phyloP scores from a whole-genome alignment of 495 filamentous ascomycete species.

The Penicillium waksmanii region DNA sequence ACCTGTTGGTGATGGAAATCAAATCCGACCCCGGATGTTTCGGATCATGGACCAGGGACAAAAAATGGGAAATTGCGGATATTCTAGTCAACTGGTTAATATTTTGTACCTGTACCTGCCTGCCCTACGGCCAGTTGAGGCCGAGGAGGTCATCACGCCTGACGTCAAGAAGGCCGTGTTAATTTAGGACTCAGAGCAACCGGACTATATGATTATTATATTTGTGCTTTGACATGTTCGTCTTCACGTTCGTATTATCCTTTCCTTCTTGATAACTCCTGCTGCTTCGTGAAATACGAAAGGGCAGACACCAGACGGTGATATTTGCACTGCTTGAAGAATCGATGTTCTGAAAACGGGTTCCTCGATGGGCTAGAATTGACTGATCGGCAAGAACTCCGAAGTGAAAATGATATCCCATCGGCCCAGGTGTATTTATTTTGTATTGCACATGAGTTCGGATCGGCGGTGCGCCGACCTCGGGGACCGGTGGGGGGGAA shows the following conservation, averaged over 20 bases:
- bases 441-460: no score
- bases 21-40: slow-evolving; percentile 10
- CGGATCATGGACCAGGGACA: slow-evolving; percentile 1
- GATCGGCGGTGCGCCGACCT: slow-evolving; percentile 10
- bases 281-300: no score
- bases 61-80: not conserved
- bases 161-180: no score
- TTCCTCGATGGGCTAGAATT: not conserved
- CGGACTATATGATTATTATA: no score
- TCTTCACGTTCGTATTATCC: no score
- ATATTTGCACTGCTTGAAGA: not conserved
- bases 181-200: no score
- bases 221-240: no score
- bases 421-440: not conserved
- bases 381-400: not conserved
- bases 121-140: no score
- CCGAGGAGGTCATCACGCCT: no score
- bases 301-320: not conserved
- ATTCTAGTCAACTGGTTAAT: no score
- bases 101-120: no score
- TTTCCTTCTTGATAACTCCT: no score
- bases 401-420: not conserved
- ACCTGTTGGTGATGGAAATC: slow-evolving; percentile 5
- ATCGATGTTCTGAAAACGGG: not conserved
- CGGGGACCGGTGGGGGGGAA: slow-evolving; percentile 9